Base-by-base conservation (phyloP, 495 filamentous ascomycete genomes). In the Hypoxylon trugodes region DNA sequence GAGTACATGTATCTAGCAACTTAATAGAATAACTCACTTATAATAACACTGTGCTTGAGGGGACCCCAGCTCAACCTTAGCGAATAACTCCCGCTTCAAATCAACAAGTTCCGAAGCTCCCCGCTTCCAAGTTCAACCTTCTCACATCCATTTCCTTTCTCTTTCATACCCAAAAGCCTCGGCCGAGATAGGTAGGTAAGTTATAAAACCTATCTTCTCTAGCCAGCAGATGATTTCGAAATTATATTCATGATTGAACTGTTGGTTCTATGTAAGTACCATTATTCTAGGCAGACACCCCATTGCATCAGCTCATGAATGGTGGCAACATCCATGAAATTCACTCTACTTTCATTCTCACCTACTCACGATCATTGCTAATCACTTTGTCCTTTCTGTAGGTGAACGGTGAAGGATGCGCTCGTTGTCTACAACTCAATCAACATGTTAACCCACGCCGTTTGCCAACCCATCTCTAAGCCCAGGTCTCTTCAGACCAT, bases 371-470 rank as follows among this genome's bases (percentile, higher is more conserved):
- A 42, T 57, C 36, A 7, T 32, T 28, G 7, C 62, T 66, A 13
- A 66, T 45, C 10, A 26, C n/a, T 12, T 2, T 10, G 6, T n/a
- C n/a, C n/a, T 28, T 26, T 41, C 18, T 5, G 12, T 21, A 48
- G 32, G 36, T 24, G 35, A 48, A 50, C 49, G 21, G 26, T 58
- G 40, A 61, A 67, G 35, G 35, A 67, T 67, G 64, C 35, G 22
- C 51, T 21, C 28, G 16, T 59, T 42, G 47, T 30, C 13, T 38
- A 59, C 53, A 6, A 57, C 18, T 26, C 42, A 10, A 54, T 51
- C 66, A 65, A 57, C 60, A 81, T 78, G 77, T 74, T 78, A 59
- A 73, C 69, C 50, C 59, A 59, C 26, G 54, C 70, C 47, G 47
- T 46, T 49, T 63, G 46, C 65, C 69, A 49, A 66, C 61, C 50